Percentiles rank a stretch among this genome's conserved stretches.
Evolutionary conservation across 2,329 filamentous ascomycete genomes (phyloP).

Genomic region (Cadophora gregata): DNA sequence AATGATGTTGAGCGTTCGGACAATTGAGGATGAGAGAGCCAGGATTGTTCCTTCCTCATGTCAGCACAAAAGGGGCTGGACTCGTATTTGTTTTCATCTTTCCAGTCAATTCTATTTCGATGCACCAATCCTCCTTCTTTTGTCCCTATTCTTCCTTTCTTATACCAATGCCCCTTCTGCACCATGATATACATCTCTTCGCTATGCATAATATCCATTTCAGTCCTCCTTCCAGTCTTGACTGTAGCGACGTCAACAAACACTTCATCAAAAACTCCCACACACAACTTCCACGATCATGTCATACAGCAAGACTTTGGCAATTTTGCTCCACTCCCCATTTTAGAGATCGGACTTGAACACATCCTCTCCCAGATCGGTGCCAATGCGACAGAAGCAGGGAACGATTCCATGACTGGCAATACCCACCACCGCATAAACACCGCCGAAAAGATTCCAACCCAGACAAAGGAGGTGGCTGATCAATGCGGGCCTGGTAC

Average conservation of each 20-base stretch:
- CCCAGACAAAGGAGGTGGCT: not conserved
- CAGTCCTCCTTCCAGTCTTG: not conserved
- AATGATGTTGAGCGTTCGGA: not conserved
- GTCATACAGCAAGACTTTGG: constrained; percentile 29
- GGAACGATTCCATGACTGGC: constrained; percentile 24
- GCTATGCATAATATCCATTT: not conserved
- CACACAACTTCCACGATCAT: not conserved
- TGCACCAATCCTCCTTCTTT: not conserved
- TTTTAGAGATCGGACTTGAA: constrained; percentile 31
- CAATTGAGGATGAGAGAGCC: not conserved
- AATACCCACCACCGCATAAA: not conserved
- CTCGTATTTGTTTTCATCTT: not conserved
- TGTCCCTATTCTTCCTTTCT: not conserved
- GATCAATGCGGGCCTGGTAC: constrained; percentile 27
- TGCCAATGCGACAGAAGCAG: constrained; percentile 30
- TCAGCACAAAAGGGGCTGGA: not conserved
- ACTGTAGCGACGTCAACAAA: not conserved
- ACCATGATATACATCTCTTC: not conserved
- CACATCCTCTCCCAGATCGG: constrained; percentile 34
- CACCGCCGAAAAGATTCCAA: not conserved
- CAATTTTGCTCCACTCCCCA: constrained; percentile 25
- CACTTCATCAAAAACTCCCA: not conserved
- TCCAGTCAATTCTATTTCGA: not conserved
- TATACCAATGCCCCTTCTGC: not conserved
- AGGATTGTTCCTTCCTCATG: constrained; percentile 1